Conservation (phyloP, 805 yeast species). For the Pichia nakasei region DNA sequence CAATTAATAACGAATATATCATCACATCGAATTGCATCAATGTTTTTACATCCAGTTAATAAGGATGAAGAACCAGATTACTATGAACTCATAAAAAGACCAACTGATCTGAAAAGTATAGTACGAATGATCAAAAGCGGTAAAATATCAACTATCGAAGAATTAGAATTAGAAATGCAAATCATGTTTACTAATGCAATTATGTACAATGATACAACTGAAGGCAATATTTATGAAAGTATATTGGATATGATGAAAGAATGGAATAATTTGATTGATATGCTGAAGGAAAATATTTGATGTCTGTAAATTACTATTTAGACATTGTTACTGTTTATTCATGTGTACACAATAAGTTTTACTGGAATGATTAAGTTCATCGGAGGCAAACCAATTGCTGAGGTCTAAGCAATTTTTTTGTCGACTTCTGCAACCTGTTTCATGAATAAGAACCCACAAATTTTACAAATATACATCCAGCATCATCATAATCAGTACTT, state of each 20-base stretch:
- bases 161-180: slow-evolving; percentile 59
- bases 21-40: slow-evolving; percentile 64
- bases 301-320: background rate
- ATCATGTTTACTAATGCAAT: slow-evolving; percentile 78
- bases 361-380: too few species aligned
- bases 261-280: slow-evolving; percentile 43
- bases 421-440: too few species aligned
- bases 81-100: slow-evolving; percentile 48
- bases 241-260: slow-evolving; percentile 66
- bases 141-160: slow-evolving; percentile 37
- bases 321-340: too few species aligned
- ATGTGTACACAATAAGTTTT: too few species aligned
- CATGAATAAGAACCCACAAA: too few species aligned
- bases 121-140: slow-evolving; percentile 50
- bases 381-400: too few species aligned
- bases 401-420: too few species aligned
- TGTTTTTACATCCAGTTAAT: slow-evolving; percentile 63
- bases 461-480: too few species aligned
- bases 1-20: slow-evolving; percentile 57
- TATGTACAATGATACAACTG: slow-evolving; percentile 61
- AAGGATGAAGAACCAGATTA: slow-evolving; percentile 64
- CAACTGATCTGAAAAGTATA: slow-evolving; percentile 62
- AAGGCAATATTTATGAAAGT: slow-evolving; percentile 52
- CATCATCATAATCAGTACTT: too few species aligned
- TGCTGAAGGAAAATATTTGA: slow-evolving; percentile 42